A percentile compares a stretch with the other conserved stretches of the same genome.
These are phyloP conservation scores for Exserohilum turcica DNA, from an alignment of 2,329 filamentous ascomycete species.

Conservation along the genomic window DNA sequence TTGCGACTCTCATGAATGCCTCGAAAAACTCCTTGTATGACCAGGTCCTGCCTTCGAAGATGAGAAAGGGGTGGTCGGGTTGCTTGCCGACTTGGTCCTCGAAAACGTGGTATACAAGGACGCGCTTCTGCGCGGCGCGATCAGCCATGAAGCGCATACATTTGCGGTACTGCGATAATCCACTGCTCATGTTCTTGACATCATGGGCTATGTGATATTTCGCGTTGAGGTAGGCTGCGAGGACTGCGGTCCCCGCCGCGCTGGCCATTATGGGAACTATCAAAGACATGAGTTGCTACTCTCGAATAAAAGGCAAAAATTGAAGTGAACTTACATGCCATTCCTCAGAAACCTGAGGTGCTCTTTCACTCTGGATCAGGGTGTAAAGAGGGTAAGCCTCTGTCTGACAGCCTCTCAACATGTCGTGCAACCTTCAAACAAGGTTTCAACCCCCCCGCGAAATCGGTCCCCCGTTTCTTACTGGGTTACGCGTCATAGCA, in stretches of 20 bases:
- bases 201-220: slow-evolving; percentile 42
- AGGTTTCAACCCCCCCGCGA: too few relatives aligned
- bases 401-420: too few relatives aligned
- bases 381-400: not conserved
- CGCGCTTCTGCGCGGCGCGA: slow-evolving; percentile 24
- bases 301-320: too few relatives aligned
- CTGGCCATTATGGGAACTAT: slow-evolving; percentile 38
- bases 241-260: slow-evolving; percentile 33
- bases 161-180: slow-evolving; percentile 23
- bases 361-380: not conserved
- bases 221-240: slow-evolving; percentile 46
- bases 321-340: slow-evolving; percentile 26
- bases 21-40: slow-evolving; percentile 43
- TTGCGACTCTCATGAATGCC: slow-evolving; percentile 34
- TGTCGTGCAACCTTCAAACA: too few relatives aligned
- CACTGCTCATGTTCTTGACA: slow-evolving; percentile 24
- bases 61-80: slow-evolving; percentile 40
- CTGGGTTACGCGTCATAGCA: too few relatives aligned
- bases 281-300: not conserved
- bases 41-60: slow-evolving; percentile 45
- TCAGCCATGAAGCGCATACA: slow-evolving; percentile 25
- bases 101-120: slow-evolving; percentile 39
- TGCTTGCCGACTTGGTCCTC: slow-evolving; percentile 46
- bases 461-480: too few relatives aligned
- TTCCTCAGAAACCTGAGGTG: not conserved